phyloP scores from a whole-genome alignment of 495 filamentous ascomycete genomes.

The Mytilinidion resinicola region DNA sequence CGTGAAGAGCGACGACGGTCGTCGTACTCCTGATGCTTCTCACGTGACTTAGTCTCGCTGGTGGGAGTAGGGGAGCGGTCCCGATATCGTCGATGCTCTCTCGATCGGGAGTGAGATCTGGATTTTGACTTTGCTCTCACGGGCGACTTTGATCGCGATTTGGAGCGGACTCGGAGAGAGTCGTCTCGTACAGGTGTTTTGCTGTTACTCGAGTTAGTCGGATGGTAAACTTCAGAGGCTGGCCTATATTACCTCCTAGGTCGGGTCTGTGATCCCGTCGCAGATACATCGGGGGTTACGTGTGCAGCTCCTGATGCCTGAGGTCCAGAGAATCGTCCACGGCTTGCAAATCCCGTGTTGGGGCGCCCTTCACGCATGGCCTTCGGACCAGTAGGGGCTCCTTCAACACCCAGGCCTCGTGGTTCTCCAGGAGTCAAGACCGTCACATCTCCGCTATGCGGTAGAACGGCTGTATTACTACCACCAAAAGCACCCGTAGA shows the following conservation, averaged over 20 bases:
- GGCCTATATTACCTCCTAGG: conserved; percentile 31
- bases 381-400: conserved; percentile 86
- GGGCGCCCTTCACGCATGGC: conserved; percentile 83
- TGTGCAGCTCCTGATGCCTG: not conserved
- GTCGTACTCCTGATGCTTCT: conserved; percentile 43
- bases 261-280: conserved; percentile 4
- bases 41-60: conserved; percentile 44
- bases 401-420: conserved; percentile 57
- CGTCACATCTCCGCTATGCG: conserved; percentile 22
- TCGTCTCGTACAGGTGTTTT: conserved; percentile 21
- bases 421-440: conserved; percentile 36
- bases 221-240: conserved; percentile 8
- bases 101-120: conserved; percentile 39
- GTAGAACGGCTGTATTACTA: conserved; percentile 10
- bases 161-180: conserved; percentile 10
- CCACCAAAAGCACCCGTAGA: not conserved
- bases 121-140: conserved; percentile 34
- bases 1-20: conserved; percentile 38
- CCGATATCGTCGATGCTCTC: conserved; percentile 48
- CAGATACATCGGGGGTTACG: conserved; percentile 4
- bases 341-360: conserved; percentile 57
- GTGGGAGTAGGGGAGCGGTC: conserved; percentile 50
- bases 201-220: conserved; percentile 1
- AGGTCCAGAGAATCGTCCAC: conserved; percentile 31
- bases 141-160: conserved; percentile 15